Evolutionary conservation across 805 yeast species (phyloP).

Genomic region (Wickerhamiella azymoides): DNA sequence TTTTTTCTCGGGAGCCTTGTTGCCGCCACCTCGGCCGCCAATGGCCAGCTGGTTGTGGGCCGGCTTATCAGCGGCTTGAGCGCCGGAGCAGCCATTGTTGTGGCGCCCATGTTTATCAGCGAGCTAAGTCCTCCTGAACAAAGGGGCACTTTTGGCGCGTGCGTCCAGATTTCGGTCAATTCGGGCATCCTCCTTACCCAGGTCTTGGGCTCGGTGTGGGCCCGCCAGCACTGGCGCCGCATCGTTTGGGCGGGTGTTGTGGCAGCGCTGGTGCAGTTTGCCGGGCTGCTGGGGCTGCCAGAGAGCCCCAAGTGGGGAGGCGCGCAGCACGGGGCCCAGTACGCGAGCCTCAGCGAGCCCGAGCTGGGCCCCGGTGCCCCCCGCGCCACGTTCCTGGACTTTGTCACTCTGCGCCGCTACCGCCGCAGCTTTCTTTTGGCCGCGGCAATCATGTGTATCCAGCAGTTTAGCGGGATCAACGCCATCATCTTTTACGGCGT

Average conservation of each 20-base stretch:
- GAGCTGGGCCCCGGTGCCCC: not conserved
- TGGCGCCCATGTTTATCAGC: conserved; percentile 67
- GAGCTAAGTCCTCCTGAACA: conserved; percentile 59
- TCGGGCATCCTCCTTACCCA: conserved; percentile 77
- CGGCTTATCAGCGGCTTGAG: conserved; percentile 70
- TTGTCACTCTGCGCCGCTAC: conserved; percentile 36
- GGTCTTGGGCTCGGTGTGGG: conserved; percentile 52
- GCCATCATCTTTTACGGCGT: conserved; percentile 91
- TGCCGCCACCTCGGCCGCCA: conserved; percentile 38
- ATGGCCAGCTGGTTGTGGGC: conserved; percentile 40
- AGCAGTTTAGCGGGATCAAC: conserved; percentile 88
- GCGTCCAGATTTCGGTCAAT: conserved; percentile 80
- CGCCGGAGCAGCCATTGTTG: conserved; percentile 78
- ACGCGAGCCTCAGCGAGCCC: not conserved
- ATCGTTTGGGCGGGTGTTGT: conserved; percentile 49
- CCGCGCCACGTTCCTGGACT: not conserved
- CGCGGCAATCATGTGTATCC: conserved; percentile 62
- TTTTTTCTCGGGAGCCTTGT: conserved; percentile 49
- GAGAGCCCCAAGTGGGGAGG: conserved; percentile 74
- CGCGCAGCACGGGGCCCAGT: not conserved
- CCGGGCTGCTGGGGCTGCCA: conserved; percentile 29
- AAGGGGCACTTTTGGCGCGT: conserved; percentile 72
- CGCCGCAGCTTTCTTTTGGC: conserved; percentile 49
- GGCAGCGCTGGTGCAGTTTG: conserved; percentile 38
- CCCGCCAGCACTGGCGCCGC: conserved; percentile 60